Evolutionary conservation across 768 basidiomycete genomes (phyloP).

Genomic region (Lyophyllum semitale): DNA sequence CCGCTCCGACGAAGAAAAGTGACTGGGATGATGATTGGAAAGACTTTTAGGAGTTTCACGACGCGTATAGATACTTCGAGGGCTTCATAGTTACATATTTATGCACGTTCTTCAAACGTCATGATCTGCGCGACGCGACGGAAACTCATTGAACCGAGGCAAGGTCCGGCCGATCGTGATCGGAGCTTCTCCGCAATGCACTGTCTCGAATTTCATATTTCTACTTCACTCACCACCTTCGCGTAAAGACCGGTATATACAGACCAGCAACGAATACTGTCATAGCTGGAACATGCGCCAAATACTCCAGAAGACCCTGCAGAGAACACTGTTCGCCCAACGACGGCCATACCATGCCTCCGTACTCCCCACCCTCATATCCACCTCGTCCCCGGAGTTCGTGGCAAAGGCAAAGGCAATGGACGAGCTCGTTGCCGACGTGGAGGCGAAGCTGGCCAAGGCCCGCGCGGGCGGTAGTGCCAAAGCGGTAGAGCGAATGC

Average conservation of each 20-base stretch:
- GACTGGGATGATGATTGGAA: constrained; percentile 85
- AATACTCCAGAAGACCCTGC: constrained; percentile 18
- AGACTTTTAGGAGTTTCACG: constrained; percentile 57
- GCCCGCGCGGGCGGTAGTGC: constrained; percentile 73
- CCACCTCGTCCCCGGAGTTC: constrained; percentile 73
- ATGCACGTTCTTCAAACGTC: not conserved
- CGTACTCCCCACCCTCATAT: constrained; percentile 72
- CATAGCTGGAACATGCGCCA: constrained; percentile 15
- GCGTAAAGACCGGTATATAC: not conserved
- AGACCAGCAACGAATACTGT: not conserved
- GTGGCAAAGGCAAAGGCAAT: constrained; percentile 64
- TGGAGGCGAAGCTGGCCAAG: constrained; percentile 58
- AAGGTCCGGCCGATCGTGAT: constrained; percentile 39
- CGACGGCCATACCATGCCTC: constrained; percentile 65
- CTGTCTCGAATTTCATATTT: constrained; percentile 7
- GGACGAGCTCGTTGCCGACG: constrained; percentile 65
- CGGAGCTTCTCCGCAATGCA: constrained; percentile 21
- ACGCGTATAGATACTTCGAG: constrained; percentile 3
- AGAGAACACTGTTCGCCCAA: constrained; percentile 8
- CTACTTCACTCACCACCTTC: not conserved
- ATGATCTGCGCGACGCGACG: not conserved
- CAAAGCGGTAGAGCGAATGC: constrained; percentile 76
- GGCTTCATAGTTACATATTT: not conserved
- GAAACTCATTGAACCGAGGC: not conserved
- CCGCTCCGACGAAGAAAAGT: constrained; percentile 41